Evolutionary conservation across 208 protist species (phyloP), one percentile per base, ranked within the genome.

Genomic region (Acanthamoeba healyi): DNA sequence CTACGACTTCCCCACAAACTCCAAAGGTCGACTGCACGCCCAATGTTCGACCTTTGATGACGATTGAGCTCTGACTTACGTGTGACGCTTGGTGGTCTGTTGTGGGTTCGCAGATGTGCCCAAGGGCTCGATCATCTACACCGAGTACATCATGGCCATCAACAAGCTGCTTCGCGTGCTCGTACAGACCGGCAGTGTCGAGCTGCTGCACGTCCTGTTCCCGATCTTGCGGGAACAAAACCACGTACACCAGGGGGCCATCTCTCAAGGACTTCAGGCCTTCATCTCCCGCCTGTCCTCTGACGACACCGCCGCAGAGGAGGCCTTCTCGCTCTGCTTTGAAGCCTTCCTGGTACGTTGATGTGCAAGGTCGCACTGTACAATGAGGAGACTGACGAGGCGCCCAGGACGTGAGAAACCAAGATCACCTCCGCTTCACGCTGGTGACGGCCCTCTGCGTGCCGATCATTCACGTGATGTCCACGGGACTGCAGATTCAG

Each of bases 1-100:
- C 34, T 95, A 95, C 63, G 94, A 96, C 46, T 96, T 96, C 42
- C 95, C 95, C 61, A 88, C 94, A 0, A 51, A 82, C 38, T 96
- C 95, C 15, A 95, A 94, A 58, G 95, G 95, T 93, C n/a, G n/a
- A 72, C 6, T 87, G 36, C 19, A 67, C 40, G 19, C n/a, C n/a
- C n/a, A n/a, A n/a, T n/a, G n/a, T n/a, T n/a, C n/a, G n/a, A n/a
- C n/a, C n/a, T n/a, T n/a, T n/a, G n/a, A n/a, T n/a, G n/a, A n/a
- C n/a, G n/a, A n/a, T n/a, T n/a, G n/a, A n/a, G n/a, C n/a, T n/a
- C n/a, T n/a, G n/a, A n/a, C n/a, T n/a, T n/a, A n/a, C n/a, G n/a
- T n/a, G n/a, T n/a, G n/a, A n/a, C n/a, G n/a, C n/a, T n/a, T n/a
- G n/a, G n/a, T n/a, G n/a, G n/a, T 79, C 0, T 12, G 29, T 79